These are phyloP conservation scores for Podospora comata DNA, from an alignment of 495 filamentous ascomycete genomes.

Conservation along the genomic window DNA sequence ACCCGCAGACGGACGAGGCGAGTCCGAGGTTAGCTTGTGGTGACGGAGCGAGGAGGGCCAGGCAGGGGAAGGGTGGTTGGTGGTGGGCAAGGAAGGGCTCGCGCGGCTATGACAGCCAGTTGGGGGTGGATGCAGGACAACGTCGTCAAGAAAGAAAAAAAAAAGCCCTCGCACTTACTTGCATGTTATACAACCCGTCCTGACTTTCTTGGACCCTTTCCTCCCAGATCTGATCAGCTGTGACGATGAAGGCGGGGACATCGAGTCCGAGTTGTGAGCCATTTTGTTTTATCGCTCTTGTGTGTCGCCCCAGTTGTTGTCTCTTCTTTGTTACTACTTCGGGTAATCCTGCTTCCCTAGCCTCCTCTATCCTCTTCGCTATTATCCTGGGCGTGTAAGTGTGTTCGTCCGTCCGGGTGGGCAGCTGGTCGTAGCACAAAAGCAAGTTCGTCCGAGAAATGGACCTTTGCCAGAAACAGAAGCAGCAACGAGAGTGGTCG, in stretches of 20 bases:
- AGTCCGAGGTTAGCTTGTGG: constrained; percentile 18
- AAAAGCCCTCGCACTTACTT: constrained; percentile 29
- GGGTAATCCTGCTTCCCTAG: neutral
- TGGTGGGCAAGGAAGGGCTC: neutral
- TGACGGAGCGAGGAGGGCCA: neutral
- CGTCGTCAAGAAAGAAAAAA: neutral
- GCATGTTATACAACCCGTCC: constrained; percentile 40
- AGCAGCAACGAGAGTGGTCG: constrained; percentile 10
- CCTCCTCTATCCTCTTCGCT: neutral
- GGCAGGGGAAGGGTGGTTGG: neutral
- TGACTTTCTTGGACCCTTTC: constrained; percentile 37
- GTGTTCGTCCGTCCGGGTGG: neutral
- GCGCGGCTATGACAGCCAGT: constrained; percentile 4
- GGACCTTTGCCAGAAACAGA: neutral
- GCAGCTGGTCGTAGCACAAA: neutral
- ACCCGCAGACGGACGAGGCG: neutral
- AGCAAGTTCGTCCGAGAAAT: constrained; percentile 8
- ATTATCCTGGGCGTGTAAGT: neutral
- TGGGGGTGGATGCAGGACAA: neutral
- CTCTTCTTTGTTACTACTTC: neutral
- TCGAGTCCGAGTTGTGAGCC: constrained; percentile 29
- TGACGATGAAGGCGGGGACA: constrained; percentile 18
- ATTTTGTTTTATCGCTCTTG: constrained; percentile 11
- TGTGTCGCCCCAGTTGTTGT: neutral
- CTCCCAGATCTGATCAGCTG: constrained; percentile 26